Conservation (phyloP, 2,329 filamentous ascomycete species). For the Botrytis fragariae region DNA sequence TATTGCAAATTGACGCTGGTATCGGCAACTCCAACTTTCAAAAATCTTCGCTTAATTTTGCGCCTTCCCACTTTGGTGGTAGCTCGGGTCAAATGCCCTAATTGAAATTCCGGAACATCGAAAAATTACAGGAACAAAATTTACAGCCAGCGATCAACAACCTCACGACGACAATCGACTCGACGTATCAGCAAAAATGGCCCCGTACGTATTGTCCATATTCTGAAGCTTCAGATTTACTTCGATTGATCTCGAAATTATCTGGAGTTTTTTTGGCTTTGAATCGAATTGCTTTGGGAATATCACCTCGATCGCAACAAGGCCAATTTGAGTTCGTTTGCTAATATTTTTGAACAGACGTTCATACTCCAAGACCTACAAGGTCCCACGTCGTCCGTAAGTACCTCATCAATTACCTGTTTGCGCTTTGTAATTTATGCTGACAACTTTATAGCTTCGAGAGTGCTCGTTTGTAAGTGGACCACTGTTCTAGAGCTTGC, state of each 20-base stretch:
- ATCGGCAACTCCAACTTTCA: constrained; percentile 14
- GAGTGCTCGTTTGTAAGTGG: constrained; percentile 99
- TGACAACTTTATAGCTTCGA: constrained; percentile 70
- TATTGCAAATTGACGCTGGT: constrained; percentile 13
- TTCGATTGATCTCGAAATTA: neutral
- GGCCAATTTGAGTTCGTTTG: neutral
- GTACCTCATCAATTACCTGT: constrained; percentile 17
- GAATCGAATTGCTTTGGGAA: constrained; percentile 1
- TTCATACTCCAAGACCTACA: constrained; percentile 98
- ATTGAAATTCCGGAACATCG: neutral
- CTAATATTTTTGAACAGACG: constrained; percentile 13
- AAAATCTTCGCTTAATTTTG: constrained; percentile 15
- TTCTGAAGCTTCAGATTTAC: neutral
- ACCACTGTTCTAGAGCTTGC: constrained; percentile 99
- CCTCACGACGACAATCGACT: constrained; percentile 22
- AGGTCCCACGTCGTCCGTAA: constrained; percentile 82
- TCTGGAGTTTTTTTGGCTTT: neutral
- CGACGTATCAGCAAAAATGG: constrained; percentile 40
- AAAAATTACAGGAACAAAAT: constrained; percentile 12
- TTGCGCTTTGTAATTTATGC: constrained; percentile 26
- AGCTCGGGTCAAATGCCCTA: constrained; percentile 20
- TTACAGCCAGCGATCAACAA: constrained; percentile 19
- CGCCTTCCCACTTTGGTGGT: constrained; percentile 8
- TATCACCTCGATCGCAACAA: neutral
- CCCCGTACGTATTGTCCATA: constrained; percentile 35